Percentiles rank a stretch among this genome's conserved stretches.
Evolutionary conservation across 106 monocot species (phyloP).

Genomic region (Amphibolis antarctica): DNA sequence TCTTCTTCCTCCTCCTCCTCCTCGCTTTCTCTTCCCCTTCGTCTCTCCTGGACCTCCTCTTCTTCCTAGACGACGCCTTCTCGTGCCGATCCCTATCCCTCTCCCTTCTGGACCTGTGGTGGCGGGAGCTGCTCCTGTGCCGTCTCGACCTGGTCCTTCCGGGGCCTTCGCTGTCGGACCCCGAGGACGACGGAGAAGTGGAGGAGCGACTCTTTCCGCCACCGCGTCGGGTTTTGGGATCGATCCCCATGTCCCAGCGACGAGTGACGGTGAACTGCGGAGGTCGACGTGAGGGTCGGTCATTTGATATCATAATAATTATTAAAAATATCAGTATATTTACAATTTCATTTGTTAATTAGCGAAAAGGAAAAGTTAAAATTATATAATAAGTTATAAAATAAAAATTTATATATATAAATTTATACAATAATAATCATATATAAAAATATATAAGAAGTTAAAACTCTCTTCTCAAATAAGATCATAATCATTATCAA

Average conservation of each 20-base stretch:
- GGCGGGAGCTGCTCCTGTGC: slow-evolving; percentile 5
- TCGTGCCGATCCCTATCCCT: slow-evolving; percentile 5
- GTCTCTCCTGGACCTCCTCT: slow-evolving; percentile 5
- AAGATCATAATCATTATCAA: too few relatives aligned
- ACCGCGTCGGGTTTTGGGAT: background rate
- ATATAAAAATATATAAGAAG: too few relatives aligned
- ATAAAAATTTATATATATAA: too few relatives aligned
- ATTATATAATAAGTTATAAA: too few relatives aligned
- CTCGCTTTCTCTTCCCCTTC: slow-evolving; percentile 6
- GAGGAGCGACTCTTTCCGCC: background rate
- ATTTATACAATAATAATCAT: too few relatives aligned
- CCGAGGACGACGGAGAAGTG: slow-evolving; percentile 7
- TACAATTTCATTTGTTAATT: too few relatives aligned
- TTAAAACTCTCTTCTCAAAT: too few relatives aligned
- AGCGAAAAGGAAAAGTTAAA: too few relatives aligned
- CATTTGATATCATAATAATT: too few relatives aligned
- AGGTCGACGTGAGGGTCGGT: too few relatives aligned
- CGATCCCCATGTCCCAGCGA: background rate
- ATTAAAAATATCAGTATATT: too few relatives aligned
- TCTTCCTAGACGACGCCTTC: slow-evolving; percentile 5
- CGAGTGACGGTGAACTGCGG: slow-evolving; percentile 56
- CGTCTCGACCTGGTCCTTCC: slow-evolving; percentile 1
- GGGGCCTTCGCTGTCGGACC: slow-evolving; percentile 11
- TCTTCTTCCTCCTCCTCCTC: slow-evolving; percentile 3
- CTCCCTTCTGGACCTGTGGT: slow-evolving; percentile 11